Evolutionary conservation across 352 stramenopile species (phyloP).

Genomic region (Pythium rishiriense): DNA sequence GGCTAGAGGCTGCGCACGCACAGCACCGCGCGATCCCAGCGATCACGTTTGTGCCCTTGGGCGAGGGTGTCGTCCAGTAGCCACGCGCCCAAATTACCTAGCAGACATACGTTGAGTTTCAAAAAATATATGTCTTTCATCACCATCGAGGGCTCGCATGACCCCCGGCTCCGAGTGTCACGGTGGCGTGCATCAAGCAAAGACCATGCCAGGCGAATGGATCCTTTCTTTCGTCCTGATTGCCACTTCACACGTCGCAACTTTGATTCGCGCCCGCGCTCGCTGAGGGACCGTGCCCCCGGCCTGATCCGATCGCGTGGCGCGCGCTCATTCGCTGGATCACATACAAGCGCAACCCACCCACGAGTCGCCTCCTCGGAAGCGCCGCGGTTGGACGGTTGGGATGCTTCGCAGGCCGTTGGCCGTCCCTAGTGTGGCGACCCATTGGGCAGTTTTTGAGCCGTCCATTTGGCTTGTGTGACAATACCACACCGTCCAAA

Average conservation of each 20-base stretch:
- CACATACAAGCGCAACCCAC: background rate
- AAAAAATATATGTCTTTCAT: background rate
- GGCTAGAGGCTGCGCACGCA: conserved; percentile 4
- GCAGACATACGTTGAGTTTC: background rate
- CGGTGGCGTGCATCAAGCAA: too few relatives aligned
- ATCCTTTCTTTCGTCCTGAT: too few relatives aligned
- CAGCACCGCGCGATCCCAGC: conserved; percentile 5
- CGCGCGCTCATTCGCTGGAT: background rate
- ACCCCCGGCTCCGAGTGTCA: too few relatives aligned
- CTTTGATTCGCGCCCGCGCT: too few relatives aligned
- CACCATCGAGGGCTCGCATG: too few relatives aligned
- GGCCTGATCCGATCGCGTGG: background rate
- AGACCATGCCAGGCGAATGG: too few relatives aligned
- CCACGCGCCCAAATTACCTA: background rate
- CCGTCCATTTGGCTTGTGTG: background rate
- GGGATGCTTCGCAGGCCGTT: background rate
- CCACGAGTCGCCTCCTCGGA: background rate
- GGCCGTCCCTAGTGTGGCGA: background rate
- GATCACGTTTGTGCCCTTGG: conserved; percentile 1
- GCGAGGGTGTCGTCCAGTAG: background rate
- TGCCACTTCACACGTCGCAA: too few relatives aligned
- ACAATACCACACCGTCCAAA: too few relatives aligned
- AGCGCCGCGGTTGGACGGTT: background rate
- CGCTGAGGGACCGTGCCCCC: too few relatives aligned
- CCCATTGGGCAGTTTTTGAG: background rate